Evolutionary conservation across 108 stramenopile genomes (phyloP).

Genomic region (Pseudonitzschia multistriata): DNA sequence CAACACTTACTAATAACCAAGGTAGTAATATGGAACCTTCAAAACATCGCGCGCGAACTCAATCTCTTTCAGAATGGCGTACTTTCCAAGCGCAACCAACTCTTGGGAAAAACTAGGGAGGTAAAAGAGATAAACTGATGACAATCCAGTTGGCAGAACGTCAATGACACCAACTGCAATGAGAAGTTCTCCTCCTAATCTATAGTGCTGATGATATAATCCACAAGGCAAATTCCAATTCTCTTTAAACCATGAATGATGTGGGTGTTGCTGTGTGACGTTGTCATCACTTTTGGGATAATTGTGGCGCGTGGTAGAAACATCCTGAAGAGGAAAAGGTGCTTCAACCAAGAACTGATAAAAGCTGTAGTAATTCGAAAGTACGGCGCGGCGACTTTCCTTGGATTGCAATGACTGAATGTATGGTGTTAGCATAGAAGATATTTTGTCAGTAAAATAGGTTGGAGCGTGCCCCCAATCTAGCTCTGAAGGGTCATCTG

Average conservation of each 20-base stretch:
- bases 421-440: conserved; percentile 19
- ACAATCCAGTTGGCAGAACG: conserved; percentile 86
- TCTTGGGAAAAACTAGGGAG: conserved; percentile 73
- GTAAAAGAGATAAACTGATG: conserved; percentile 95
- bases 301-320: neutral
- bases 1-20: conserved; percentile 81
- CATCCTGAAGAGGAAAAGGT: conserved; percentile 41
- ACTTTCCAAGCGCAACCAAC: conserved; percentile 85
- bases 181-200: conserved; percentile 68
- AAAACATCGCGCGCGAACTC: conserved; percentile 68
- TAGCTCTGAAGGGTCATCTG: conserved; percentile 11
- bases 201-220: conserved; percentile 91
- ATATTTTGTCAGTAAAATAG: conserved; percentile 32
- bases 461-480: conserved; percentile 47
- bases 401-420: conserved; percentile 11
- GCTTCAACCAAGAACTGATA: conserved; percentile 78
- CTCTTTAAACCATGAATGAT: neutral
- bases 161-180: conserved; percentile 94
- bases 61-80: conserved; percentile 91
- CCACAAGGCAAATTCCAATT: conserved; percentile 38
- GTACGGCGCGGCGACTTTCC: conserved; percentile 17
- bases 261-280: neutral
- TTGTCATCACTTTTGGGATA: neutral
- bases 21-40: conserved; percentile 80
- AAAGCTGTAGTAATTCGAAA: conserved; percentile 45